Conservation (phyloP, 2,329 filamentous ascomycete species). For the Kalaharituber pfeilii region DNA sequence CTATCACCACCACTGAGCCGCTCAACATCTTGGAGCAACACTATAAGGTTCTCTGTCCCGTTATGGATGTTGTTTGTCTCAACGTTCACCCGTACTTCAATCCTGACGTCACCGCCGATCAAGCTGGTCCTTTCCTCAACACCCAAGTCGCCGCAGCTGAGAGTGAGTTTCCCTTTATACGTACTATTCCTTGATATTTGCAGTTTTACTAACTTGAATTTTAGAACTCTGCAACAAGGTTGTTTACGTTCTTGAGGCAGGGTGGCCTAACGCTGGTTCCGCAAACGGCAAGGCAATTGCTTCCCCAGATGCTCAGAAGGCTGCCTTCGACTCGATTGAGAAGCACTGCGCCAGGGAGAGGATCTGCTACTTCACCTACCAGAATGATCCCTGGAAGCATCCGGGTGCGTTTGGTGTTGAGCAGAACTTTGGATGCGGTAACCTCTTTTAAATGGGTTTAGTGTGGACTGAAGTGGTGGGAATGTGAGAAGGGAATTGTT, state of each 20-base stretch:
- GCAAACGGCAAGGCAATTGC: constrained; percentile 59
- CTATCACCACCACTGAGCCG: constrained; percentile 72
- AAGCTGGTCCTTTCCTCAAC: constrained; percentile 61
- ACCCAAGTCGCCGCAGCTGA: constrained; percentile 55
- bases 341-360: constrained; percentile 28
- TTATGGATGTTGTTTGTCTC: constrained; percentile 60
- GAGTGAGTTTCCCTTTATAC: constrained; percentile 23
- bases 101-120: constrained; percentile 40
- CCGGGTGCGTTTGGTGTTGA: constrained; percentile 54
- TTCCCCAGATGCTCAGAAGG: constrained; percentile 46
- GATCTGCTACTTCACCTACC: constrained; percentile 65
- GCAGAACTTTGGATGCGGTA: constrained; percentile 56
- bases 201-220: constrained; percentile 6
- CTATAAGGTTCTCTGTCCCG: constrained; percentile 48
- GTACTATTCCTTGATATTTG: neutral
- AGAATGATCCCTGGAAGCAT: constrained; percentile 68
- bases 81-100: constrained; percentile 97
- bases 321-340: constrained; percentile 52
- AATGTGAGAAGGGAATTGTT: neutral
- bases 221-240: constrained; percentile 48
- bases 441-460: constrained; percentile 31
- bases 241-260: constrained; percentile 72
- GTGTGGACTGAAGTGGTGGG: neutral
- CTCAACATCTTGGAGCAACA: constrained; percentile 52
- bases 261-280: constrained; percentile 59